A percentile compares a stretch with the other conserved stretches of the same genome.
Conservation (phyloP, 345 rosid genomes). For the Salix arbutifolia region DNA sequence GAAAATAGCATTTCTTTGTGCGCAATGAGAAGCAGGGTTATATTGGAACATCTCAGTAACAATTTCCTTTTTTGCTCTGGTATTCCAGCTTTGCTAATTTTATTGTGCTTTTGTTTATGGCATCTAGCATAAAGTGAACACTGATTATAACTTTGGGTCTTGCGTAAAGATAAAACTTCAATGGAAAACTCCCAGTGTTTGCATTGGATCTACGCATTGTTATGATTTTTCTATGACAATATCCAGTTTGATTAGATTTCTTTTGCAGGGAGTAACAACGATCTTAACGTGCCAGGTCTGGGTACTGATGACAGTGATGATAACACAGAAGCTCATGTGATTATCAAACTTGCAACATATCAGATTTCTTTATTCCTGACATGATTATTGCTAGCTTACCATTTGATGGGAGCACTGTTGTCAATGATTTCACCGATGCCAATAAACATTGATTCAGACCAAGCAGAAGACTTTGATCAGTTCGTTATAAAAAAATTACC, state of each 20-base stretch:
- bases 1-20: no score
- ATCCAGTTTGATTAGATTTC: not conserved
- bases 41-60: not conserved
- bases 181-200: not conserved
- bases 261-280: slow-evolving; percentile 26
- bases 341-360: slow-evolving; percentile 51
- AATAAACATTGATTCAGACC: slow-evolving; percentile 44
- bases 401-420: slow-evolving; percentile 39
- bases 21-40: not conserved
- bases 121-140: not conserved
- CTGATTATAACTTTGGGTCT: not conserved
- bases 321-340: slow-evolving; percentile 30
- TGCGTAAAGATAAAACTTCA: not conserved
- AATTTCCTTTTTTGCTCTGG: not conserved
- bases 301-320: slow-evolving; percentile 36
- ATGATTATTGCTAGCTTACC: slow-evolving; percentile 55
- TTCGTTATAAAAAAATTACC: slow-evolving; percentile 65
- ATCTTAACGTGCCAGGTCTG: slow-evolving; percentile 24
- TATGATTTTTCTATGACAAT: not conserved
- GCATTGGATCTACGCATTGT: not conserved
- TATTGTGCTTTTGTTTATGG: not conserved
- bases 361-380: slow-evolving; percentile 59
- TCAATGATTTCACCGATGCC: slow-evolving; percentile 26
- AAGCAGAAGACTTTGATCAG: slow-evolving; percentile 68
- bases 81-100: not conserved